Percentiles rank a stretch among this genome's conserved stretches.
phyloP scores from a whole-genome alignment of 306 rosid species.

The Prunus fruticosa region DNA sequence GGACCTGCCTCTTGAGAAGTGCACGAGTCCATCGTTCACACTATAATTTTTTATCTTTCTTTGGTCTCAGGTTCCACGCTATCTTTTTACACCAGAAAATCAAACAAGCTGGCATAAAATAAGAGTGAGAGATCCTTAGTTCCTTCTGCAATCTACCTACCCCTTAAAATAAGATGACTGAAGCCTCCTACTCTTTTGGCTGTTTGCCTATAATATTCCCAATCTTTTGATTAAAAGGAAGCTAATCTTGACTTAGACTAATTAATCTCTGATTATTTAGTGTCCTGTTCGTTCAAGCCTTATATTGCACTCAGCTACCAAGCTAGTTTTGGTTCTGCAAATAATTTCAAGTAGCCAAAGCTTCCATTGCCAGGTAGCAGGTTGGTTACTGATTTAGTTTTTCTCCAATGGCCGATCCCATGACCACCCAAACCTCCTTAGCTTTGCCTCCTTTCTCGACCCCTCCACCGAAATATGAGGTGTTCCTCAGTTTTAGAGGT shows the following conservation, averaged over 20 bases:
- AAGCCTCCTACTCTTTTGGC: too few species aligned
- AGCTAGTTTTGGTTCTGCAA: background rate
- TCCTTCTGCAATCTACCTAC: too few species aligned
- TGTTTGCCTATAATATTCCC: too few species aligned
- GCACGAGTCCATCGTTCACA: too few species aligned
- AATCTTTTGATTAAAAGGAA: too few species aligned
- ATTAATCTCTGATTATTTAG: background rate
- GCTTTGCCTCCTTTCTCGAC: background rate
- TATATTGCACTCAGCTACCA: background rate
- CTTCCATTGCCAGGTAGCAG: background rate
- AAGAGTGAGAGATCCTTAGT: too few species aligned
- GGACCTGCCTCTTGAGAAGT: too few species aligned
- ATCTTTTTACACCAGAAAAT: too few species aligned
- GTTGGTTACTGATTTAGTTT: background rate
- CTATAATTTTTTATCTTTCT: too few species aligned
- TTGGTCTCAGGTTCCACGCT: too few species aligned
- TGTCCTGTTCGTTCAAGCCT: too few species aligned
- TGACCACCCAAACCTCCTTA: background rate
- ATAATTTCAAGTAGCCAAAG: background rate
- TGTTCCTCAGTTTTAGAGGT: background rate
- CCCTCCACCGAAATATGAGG: background rate
- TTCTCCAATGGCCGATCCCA: background rate
- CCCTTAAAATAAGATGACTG: too few species aligned
- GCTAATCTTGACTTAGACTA: background rate
- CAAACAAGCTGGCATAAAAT: background rate